These are phyloP conservation scores for Mrakia blollopis DNA, from an alignment of 768 basidiomycete genomes.

Conservation along the genomic window DNA sequence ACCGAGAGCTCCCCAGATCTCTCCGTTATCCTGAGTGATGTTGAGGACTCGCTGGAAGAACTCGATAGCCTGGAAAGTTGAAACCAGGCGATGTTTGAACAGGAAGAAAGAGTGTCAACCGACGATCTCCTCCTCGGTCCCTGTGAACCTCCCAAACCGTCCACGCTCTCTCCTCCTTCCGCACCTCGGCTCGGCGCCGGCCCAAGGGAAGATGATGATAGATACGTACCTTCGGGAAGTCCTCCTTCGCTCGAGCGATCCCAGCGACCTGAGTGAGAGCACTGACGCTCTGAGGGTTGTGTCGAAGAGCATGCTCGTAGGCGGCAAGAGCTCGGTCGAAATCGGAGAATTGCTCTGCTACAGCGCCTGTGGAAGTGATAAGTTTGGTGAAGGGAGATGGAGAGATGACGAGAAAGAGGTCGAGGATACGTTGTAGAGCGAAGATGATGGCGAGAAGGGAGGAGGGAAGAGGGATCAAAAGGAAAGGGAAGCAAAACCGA, in stretches of 20 bases:
- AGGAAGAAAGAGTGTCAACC: background rate
- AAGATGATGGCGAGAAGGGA: too few species aligned
- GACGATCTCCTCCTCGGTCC: slow-evolving; percentile 1
- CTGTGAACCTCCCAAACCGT: background rate
- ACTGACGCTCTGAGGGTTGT: slow-evolving; percentile 84
- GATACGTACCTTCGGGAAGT: slow-evolving; percentile 79
- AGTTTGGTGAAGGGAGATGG: background rate
- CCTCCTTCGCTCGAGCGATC: slow-evolving; percentile 94
- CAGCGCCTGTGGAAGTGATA: slow-evolving; percentile 59
- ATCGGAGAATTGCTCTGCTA: slow-evolving; percentile 93
- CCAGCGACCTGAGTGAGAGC: slow-evolving; percentile 91
- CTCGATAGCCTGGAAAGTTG: slow-evolving; percentile 69
- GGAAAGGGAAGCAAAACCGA: too few species aligned
- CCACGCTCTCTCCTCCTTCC: background rate
- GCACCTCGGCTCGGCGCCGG: background rate
- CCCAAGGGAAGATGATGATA: too few species aligned
- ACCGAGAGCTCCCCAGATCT: slow-evolving; percentile 96
- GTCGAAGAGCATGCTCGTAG: slow-evolving; percentile 91
- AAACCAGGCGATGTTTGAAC: background rate
- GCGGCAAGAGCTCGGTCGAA: slow-evolving; percentile 85
- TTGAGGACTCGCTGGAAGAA: slow-evolving; percentile 89
- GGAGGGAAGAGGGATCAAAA: too few species aligned
- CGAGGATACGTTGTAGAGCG: too few species aligned
- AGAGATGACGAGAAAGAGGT: background rate
- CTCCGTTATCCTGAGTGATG: slow-evolving; percentile 92